Evolutionary conservation across 805 yeast species (phyloP).

Genomic region (Lachancea dasiensis): DNA sequence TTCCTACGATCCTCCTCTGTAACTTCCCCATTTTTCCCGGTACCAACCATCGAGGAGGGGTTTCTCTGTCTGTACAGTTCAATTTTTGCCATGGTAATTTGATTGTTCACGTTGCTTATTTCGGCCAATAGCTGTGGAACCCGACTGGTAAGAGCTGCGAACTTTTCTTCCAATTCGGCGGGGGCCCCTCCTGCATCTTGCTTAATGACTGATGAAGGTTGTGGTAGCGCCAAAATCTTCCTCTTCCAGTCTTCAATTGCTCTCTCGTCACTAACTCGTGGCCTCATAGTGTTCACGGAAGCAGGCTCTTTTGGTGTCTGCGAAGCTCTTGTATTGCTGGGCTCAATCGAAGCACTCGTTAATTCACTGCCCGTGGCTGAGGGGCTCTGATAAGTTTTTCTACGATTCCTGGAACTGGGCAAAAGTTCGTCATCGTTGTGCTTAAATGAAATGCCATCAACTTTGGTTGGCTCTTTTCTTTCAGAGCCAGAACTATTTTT

Average conservation of each 20-base stretch:
- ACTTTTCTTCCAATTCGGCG: conserved; percentile 45
- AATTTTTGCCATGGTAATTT: conserved; percentile 60
- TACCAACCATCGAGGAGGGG: conserved; percentile 70
- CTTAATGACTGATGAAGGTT: conserved; percentile 23
- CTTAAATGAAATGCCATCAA: conserved; percentile 49
- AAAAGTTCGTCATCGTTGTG: conserved; percentile 67
- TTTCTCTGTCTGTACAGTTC: conserved; percentile 58
- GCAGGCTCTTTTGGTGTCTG: too few relatives aligned
- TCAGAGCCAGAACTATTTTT: conserved; percentile 16
- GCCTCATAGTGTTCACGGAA: too few relatives aligned
- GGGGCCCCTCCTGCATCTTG: conserved; percentile 29
- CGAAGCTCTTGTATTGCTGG: background rate
- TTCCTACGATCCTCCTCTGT: conserved; percentile 80
- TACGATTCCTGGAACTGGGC: conserved; percentile 64
- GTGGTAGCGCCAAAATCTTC: conserved; percentile 46
- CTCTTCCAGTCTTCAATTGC: conserved; percentile 62
- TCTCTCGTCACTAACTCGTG: conserved; percentile 38
- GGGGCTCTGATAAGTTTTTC: too few relatives aligned
- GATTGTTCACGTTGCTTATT: conserved; percentile 58
- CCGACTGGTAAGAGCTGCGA: conserved; percentile 58
- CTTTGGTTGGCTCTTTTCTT: conserved; percentile 17
- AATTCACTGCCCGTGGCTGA: too few relatives aligned
- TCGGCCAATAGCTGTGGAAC: conserved; percentile 66
- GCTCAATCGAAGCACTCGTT: conserved; percentile 30
- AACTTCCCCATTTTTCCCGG: conserved; percentile 81